Percentiles rank a stretch among this genome's conserved stretches.
Evolutionary conservation across 176 grass and related monocot genomes (phyloP).

Genomic region (Lolium multiflorum): DNA sequence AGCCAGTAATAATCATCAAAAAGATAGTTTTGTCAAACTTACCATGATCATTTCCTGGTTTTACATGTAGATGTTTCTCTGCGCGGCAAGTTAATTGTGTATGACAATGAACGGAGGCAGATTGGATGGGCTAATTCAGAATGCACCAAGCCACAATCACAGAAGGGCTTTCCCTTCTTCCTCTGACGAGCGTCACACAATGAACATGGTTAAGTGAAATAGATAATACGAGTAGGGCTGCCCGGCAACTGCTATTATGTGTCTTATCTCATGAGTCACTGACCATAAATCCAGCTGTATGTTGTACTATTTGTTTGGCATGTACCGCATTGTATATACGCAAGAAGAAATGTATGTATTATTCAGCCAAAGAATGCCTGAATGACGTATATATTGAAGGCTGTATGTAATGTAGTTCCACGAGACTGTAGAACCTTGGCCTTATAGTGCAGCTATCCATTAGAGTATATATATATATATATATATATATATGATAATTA

Average conservation of each 20-base stretch:
- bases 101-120: slow-evolving; percentile 80
- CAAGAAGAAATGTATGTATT: slow-evolving; percentile 35
- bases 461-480: background rate
- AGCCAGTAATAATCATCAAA: background rate
- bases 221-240: slow-evolving; percentile 21
- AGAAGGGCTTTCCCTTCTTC: slow-evolving; percentile 84
- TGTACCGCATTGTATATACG: slow-evolving; percentile 31
- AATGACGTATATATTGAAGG: background rate
- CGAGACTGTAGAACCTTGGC: background rate
- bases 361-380: background rate
- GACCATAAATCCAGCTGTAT: background rate
- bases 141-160: slow-evolving; percentile 62
- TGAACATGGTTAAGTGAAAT: slow-evolving; percentile 2
- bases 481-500: background rate
- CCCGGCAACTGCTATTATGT: slow-evolving; percentile 16
- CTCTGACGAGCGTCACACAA: slow-evolving; percentile 49
- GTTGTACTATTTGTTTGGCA: slow-evolving; percentile 35
- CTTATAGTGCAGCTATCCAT: background rate
- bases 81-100: slow-evolving; percentile 90
- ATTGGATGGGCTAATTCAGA: slow-evolving; percentile 88
- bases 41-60: background rate
- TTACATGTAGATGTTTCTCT: slow-evolving; percentile 85
- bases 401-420: background rate
- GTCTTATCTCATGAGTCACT: background rate
- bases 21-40: background rate